Conservation (phyloP, 1,284 basidiomycete genomes). For the Naganishia liquefaciens region DNA sequence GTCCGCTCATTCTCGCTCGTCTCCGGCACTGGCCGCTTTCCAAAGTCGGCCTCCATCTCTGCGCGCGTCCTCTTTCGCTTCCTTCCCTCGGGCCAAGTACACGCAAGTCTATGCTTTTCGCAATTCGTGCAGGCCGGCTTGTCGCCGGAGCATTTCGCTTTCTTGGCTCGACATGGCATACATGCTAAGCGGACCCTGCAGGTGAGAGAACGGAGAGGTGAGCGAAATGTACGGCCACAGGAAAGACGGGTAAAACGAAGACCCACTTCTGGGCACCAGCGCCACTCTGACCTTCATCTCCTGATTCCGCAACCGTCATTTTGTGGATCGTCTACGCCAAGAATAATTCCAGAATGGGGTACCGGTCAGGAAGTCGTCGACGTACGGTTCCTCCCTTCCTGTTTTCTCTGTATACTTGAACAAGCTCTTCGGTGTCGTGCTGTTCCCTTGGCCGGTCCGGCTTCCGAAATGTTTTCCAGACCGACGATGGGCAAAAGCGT, state of each 20-base stretch:
- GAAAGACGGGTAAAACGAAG: not conserved
- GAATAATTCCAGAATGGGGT: too few species aligned
- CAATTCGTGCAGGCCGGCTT: slow-evolving; percentile 51
- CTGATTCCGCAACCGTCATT: slow-evolving; percentile 13
- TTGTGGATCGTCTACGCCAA: too few species aligned
- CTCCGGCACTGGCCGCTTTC: slow-evolving; percentile 22
- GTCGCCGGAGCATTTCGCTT: slow-evolving; percentile 52
- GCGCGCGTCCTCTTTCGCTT: slow-evolving; percentile 53
- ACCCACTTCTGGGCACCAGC: slow-evolving; percentile 18
- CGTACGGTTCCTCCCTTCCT: too few species aligned
- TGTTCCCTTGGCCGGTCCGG: too few species aligned
- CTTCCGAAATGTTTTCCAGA: too few species aligned
- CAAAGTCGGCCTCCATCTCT: slow-evolving; percentile 55
- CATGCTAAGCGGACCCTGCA: slow-evolving; percentile 30
- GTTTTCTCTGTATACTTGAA: too few species aligned
- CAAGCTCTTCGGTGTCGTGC: too few species aligned
- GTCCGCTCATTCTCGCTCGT: not conserved
- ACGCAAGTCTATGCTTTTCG: slow-evolving; percentile 46
- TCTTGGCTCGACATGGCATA: slow-evolving; percentile 49
- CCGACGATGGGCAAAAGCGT: too few species aligned
- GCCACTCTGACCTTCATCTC: slow-evolving; percentile 13
- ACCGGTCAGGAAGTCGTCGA: too few species aligned
- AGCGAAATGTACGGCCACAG: not conserved
- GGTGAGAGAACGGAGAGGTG: not conserved
- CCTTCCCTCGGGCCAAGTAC: slow-evolving; percentile 53